Evolutionary conservation across 1,284 basidiomycete genomes (phyloP).

Genomic region (Fistulina hepatica): DNA sequence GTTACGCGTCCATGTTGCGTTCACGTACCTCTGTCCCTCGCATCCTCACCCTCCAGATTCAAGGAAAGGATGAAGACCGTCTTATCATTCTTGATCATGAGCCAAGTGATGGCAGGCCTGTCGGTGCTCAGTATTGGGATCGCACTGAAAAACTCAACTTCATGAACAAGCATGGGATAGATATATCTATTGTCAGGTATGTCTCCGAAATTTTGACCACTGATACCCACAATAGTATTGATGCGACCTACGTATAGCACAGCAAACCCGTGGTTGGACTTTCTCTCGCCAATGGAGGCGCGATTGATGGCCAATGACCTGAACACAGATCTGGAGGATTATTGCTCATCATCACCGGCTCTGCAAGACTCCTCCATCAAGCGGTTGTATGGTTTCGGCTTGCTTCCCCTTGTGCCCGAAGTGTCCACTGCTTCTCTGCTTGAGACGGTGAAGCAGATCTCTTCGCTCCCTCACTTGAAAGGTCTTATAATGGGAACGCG

Average conservation of each 20-base stretch:
- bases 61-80: constrained; percentile 44
- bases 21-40: constrained; percentile 52
- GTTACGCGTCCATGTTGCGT: constrained; percentile 57
- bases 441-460: constrained; percentile 53
- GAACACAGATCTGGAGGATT: constrained; percentile 67
- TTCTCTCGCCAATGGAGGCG: constrained; percentile 60
- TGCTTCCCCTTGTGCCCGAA: constrained; percentile 68
- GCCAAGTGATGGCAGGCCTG: constrained; percentile 57
- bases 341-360: constrained; percentile 57
- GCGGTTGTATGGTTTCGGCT: constrained; percentile 74
- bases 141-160: constrained; percentile 64
- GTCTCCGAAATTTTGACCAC: not conserved
- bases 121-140: constrained; percentile 67
- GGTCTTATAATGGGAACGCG: constrained; percentile 76
- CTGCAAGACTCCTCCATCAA: constrained; percentile 31
- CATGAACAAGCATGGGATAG: constrained; percentile 69
- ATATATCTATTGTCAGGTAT: constrained; percentile 58
- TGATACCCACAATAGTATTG: not conserved
- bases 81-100: constrained; percentile 69
- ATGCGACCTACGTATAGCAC: constrained; percentile 29
- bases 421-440: constrained; percentile 46
- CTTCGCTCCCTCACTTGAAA: constrained; percentile 53
- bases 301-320: constrained; percentile 52
- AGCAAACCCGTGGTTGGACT: constrained; percentile 86
- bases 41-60: constrained; percentile 36